Conservation (phyloP, 2,329 filamentous ascomycete species). For the Botryotinia calthae region DNA sequence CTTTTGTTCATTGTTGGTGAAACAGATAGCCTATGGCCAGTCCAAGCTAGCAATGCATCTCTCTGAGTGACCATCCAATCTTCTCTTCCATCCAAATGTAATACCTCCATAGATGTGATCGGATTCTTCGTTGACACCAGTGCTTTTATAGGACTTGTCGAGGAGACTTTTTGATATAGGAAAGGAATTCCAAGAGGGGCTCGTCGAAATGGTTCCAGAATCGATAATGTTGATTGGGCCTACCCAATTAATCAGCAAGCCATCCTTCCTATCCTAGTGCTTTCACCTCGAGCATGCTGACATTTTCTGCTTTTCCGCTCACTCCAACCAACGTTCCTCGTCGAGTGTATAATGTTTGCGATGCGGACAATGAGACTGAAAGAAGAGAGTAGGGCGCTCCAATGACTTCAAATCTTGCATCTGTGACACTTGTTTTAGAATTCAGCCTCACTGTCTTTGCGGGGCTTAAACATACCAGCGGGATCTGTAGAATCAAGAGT, state of each 20-base stretch:
- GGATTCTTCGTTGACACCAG: constrained; percentile 85
- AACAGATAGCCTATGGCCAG: constrained; percentile 78
- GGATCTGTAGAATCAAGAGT: constrained; percentile 42
- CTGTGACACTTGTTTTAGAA: constrained; percentile 46
- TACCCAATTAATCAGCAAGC: constrained; percentile 40
- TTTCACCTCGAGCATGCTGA: constrained; percentile 42
- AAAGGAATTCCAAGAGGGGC: constrained; percentile 85
- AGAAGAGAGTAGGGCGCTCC: constrained; percentile 90
- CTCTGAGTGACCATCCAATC: constrained; percentile 94
- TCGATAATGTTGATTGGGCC: constrained; percentile 84
- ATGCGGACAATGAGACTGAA: constrained; percentile 88
- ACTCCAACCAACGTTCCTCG: constrained; percentile 88
- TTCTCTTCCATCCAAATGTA: constrained; percentile 87
- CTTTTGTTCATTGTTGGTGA: constrained; percentile 72
- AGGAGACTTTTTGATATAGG: constrained; percentile 87
- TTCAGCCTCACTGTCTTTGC: neutral
- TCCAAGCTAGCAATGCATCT: constrained; percentile 92
- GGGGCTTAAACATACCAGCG: constrained; percentile 25
- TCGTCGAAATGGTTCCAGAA: constrained; percentile 80
- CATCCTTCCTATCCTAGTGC: constrained; percentile 17
- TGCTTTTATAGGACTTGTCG: constrained; percentile 82
- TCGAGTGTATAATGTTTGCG: constrained; percentile 88
- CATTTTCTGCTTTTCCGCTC: constrained; percentile 87
- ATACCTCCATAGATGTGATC: constrained; percentile 79
- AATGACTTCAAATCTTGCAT: constrained; percentile 92